Percentiles rank a stretch among this genome's conserved stretches.
These are phyloP conservation scores for Tardiomyces blankii DNA, from an alignment of 1,139 yeast species.

Conservation along the genomic window DNA sequence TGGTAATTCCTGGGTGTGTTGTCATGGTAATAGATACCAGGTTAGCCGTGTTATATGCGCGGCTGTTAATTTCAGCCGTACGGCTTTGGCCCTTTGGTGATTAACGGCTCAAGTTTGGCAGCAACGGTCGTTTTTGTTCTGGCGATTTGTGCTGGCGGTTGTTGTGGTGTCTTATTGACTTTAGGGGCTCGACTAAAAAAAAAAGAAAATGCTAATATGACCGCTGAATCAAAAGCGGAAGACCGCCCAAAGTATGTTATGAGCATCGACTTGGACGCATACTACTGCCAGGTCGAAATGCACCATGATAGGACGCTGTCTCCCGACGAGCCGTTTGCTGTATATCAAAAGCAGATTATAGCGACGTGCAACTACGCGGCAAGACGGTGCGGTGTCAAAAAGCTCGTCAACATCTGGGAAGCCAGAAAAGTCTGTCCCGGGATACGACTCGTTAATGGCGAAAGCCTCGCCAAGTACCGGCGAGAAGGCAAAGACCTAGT, in stretches of 20 bases:
- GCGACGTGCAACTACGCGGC: conserved; percentile 29
- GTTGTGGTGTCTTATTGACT: too few species aligned
- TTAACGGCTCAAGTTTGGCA: too few species aligned
- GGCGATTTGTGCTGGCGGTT: too few species aligned
- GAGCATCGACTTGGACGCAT: conserved; percentile 27
- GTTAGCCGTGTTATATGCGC: too few species aligned
- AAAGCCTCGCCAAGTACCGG: conserved; percentile 23
- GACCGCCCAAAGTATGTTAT: conserved; percentile 5
- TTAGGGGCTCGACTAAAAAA: too few species aligned
- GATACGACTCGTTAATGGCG: conserved; percentile 26
- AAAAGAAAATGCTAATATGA: too few species aligned
- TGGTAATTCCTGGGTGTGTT: too few species aligned
- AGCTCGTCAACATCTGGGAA: conserved; percentile 17
- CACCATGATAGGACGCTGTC: conserved; percentile 18
- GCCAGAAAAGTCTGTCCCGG: conserved; percentile 18
- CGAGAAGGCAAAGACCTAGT: conserved; percentile 23
- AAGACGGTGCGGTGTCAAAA: conserved; percentile 23
- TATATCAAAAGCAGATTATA: conserved; percentile 24
- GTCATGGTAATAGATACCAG: too few species aligned
- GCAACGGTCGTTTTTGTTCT: too few species aligned
- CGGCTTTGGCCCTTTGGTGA: too few species aligned
- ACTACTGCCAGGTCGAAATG: conserved; percentile 28
- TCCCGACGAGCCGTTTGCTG: conserved; percentile 23
- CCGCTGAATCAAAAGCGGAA: too few species aligned
- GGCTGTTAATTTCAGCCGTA: too few species aligned